Evolutionary conservation across 177 flowering plant species (phyloP), one percentile per base, ranked within the genome.

Genomic region (Tripterygium wilfordii): DNA sequence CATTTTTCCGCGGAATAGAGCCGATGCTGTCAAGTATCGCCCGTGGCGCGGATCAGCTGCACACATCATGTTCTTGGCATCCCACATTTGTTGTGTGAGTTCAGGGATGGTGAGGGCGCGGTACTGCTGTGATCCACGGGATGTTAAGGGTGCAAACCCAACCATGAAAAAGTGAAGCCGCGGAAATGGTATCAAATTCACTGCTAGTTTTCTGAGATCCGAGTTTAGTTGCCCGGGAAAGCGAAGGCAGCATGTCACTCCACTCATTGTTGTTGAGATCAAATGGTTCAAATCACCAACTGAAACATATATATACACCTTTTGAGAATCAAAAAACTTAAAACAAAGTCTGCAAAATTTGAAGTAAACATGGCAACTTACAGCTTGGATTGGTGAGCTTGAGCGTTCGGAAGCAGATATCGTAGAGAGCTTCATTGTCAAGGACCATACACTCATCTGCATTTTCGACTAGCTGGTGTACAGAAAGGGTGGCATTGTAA

Each of bases 81-180:
- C 77, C 80, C 78, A 72, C 81, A 72, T 76, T 58, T 72, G 78
- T 27, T 72, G 78, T 10, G 76, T 77, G 32, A 76, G 79, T 45
- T 76, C 85, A 1, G 82, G 85, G 70, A 80, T 72, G 10, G 83
- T 72, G 21, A 77, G 64, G 41, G 83, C 64, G 0, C 77, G 66
- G 69, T 80, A 80, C 39, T 70, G 71, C 26, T 78, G 87, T 4
- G 87, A 80, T 2, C 78, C 70, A 2, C 76, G 72, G 4, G 85
- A 67, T 0, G 85, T 79, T 4, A 79, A 46, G 33, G 84, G 81
- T 1, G 84, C 80, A 48, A 78, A 78, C 2, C 84, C 79, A 1
- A 78, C 83, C 84, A 79, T 76, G 76, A 79, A 79, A 59, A 79
- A 79, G 56, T 79, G 85, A 8, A 80, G 75, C 16, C 86, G 80